These are phyloP conservation scores for Clarireedia hainanense DNA, from an alignment of 2,329 filamentous ascomycete genomes.

Conservation along the genomic window DNA sequence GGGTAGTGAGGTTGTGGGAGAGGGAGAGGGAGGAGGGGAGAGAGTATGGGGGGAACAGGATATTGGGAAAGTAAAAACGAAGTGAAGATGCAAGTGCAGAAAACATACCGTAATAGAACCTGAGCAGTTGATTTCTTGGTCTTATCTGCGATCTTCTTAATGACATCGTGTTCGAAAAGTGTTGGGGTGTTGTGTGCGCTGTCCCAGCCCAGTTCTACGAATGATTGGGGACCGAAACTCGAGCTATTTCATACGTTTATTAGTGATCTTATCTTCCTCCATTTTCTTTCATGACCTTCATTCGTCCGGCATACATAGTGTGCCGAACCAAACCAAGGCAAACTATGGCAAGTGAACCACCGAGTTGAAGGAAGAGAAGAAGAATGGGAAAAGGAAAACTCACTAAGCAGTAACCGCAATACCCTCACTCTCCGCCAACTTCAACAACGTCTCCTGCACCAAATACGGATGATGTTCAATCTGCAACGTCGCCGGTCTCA, in stretches of 20 bases:
- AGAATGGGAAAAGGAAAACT: background rate
- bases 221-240: slow-evolving; percentile 71
- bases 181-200: slow-evolving; percentile 56
- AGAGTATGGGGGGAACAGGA: background rate
- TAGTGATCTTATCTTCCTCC: background rate
- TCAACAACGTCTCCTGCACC: slow-evolving; percentile 63
- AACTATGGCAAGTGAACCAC: too few species aligned
- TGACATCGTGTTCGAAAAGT: slow-evolving; percentile 60
- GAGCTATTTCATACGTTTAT: slow-evolving; percentile 35
- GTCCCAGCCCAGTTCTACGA: slow-evolving; percentile 69
- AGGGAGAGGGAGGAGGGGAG: background rate
- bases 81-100: too few species aligned
- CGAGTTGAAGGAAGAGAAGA: background rate
- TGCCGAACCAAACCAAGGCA: too few species aligned
- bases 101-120: slow-evolving; percentile 51
- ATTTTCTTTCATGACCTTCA: too few species aligned
- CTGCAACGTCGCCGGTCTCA: slow-evolving; percentile 71
- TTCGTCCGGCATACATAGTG: too few species aligned
- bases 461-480: slow-evolving; percentile 90
- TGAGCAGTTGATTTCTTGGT: slow-evolving; percentile 68
- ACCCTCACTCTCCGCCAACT: slow-evolving; percentile 60
- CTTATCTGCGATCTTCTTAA: slow-evolving; percentile 61
- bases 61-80: too few species aligned
- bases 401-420: slow-evolving; percentile 71
- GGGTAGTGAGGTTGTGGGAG: too few species aligned